Base-by-base conservation (phyloP, 2,329 filamentous ascomycete genomes). In the Fusarium virguliforme region DNA sequence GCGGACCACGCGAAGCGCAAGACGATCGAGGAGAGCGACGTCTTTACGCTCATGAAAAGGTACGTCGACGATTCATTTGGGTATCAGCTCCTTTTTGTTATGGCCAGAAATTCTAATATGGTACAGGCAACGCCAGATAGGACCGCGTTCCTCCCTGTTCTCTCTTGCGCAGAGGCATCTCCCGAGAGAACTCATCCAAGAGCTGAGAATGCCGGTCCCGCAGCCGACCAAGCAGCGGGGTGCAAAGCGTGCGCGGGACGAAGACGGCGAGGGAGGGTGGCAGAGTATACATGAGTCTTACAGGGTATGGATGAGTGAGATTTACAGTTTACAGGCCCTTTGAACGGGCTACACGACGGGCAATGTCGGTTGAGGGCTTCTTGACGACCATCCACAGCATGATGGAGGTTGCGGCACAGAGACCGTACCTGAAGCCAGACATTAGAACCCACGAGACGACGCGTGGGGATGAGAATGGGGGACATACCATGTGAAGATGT, bases 301-400 rank as follows among this genome's bases (percentile, higher is more conserved):
- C 48, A 54, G 50, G 57, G 58, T 43, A 65, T 68, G 55, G 60
- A 24, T 67, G 13, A 65, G 68, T 48, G 43, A 48, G 50, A 64
- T 65, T 55, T 61, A 60, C 26, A 62, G 22, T 56, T 71, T 73
- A 77, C 54, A 80, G 69, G 67, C 79, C 60, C 61, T 66, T 77
- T 50, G 74, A 76, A 7, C 74, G 74, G 62, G 73, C 73, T 35
- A 97, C 90, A 70, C 94, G 90, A 68, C 91, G 89, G 59, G 91
- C 82, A 53, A 93, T 85, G 74, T 93, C 90, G 28, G 91, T 90
- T 9, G 94, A 87, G 13, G 94, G 94, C 82, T 95, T 97, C 81
- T 93, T 94, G 67, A 97, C 85, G 38, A 99, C 90, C 93, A 98
- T 95, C 88, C 92, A 97, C 78, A 99, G 86, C 96, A 99, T 99